These are phyloP conservation scores for Neurospora sp. DNA, from an alignment of 495 filamentous ascomycete genomes.

Conservation along the genomic window DNA sequence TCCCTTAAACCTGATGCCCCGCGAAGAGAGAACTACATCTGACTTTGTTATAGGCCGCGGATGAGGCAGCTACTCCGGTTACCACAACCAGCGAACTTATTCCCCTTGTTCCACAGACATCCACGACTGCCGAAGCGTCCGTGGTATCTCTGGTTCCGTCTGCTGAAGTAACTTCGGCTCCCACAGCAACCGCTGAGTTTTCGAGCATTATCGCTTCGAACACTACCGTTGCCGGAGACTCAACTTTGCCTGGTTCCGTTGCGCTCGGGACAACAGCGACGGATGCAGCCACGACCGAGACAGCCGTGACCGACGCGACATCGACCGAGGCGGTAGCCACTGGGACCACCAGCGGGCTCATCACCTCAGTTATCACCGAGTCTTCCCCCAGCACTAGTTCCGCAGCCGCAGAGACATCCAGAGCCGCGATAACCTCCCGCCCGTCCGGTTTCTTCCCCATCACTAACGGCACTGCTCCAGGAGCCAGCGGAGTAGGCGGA, in stretches of 20 bases:
- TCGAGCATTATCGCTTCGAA: background rate
- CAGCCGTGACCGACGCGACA: background rate
- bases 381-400: background rate
- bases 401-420: background rate
- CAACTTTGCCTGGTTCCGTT: background rate
- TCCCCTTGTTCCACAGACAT: background rate
- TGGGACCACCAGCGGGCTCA: background rate
- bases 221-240: background rate
- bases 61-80: background rate
- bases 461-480: constrained; percentile 1
- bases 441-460: background rate
- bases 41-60: background rate
- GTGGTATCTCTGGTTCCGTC: background rate
- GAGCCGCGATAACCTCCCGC: background rate
- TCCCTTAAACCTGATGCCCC: background rate
- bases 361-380: background rate
- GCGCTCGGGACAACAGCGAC: background rate
- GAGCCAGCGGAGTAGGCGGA: background rate
- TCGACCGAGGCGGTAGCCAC: background rate
- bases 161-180: background rate
- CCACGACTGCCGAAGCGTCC: background rate
- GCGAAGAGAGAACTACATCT: background rate
- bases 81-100: background rate
- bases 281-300: background rate
- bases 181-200: background rate